Base-by-base conservation (phyloP, 768 basidiomycete species). In the Termitomyces sp. region DNA sequence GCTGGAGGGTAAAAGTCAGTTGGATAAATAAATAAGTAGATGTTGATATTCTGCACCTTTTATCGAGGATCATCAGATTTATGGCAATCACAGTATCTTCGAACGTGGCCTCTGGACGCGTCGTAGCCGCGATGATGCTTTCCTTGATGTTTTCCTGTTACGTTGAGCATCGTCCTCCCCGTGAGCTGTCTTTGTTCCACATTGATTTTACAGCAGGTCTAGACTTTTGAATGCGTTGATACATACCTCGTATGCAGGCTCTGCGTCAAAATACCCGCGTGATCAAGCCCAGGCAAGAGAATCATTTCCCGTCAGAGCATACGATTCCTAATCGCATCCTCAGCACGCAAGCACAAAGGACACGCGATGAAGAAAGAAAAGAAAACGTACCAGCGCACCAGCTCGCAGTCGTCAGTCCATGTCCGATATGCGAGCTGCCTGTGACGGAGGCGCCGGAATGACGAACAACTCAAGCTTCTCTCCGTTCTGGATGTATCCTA, bases 241-340 rank as follows among this genome's bases (percentile, higher is more conserved):
- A 60, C 73, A 54, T 44, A 90, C 92, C 83, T 98, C 97, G 52
- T 98, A 98, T 67, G 18, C 94, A 99, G 95, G 46, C 92, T 92
- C 72, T 99, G 97, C 0, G 97, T 98, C 0, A 95, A 95, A 59
- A 99, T 98, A 57, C 96, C 95, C 0, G 97, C 97, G 65, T 99
- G 97, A 72, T 99, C 97, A 95, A 99, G n/a, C 16, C 97, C 97
- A 0, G 97, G 97, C 2, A 87, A 82, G 67, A 89, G 98, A 0
- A 98, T 77, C 0, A 90, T 88, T 10, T 92, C 92, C 73, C 87
- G 91, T 1, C 96, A 95, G 42, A 89, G 75, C 97, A 98, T 99
- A 34, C 96, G 92, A 70, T 94, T 93, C 93, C 92, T 94, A 55
- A 55, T 1, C 52, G 56, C 29, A 43, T n/a, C 31, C 46, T n/a